phyloP scores from a whole-genome alignment of 208 protist genomes.

The Leishmania guyanensis region DNA sequence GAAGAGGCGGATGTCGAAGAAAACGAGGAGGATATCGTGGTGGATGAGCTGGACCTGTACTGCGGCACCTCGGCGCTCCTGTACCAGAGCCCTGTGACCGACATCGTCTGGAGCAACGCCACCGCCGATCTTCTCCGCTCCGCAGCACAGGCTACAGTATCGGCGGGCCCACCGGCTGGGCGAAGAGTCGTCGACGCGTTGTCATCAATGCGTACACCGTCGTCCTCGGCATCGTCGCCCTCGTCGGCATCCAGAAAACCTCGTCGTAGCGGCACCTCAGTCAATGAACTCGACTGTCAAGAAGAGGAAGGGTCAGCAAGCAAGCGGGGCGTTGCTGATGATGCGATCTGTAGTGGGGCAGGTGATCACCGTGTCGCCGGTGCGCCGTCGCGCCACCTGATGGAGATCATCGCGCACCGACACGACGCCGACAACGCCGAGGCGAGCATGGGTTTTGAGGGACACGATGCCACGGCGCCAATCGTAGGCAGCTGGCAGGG shows the following conservation, averaged over 20 bases:
- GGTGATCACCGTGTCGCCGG: background rate
- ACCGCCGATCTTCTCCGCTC: background rate
- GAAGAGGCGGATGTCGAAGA: background rate
- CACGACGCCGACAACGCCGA: background rate
- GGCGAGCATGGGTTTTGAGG: too few relatives aligned
- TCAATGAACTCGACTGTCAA: background rate
- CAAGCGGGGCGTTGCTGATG: background rate
- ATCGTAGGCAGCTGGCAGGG: background rate
- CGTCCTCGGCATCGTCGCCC: background rate
- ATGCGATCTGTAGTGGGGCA: background rate
- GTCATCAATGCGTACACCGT: background rate
- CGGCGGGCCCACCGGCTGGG: background rate
- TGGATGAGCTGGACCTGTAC: constrained; percentile 19
- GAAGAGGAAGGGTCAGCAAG: background rate
- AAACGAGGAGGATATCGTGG: constrained; percentile 5
- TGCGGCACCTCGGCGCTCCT: background rate
- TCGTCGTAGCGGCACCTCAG: background rate
- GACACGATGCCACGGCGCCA: too few relatives aligned
- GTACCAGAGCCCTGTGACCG: constrained; percentile 2
- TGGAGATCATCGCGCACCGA: too few relatives aligned
- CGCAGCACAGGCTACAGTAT: background rate
- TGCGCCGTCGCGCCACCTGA: background rate
- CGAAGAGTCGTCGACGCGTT: background rate
- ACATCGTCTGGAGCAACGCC: background rate
- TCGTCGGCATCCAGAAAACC: background rate